Evolutionary conservation across 495 filamentous ascomycete genomes (phyloP), one percentile per base, ranked within the genome.

Genomic region (Cercophora newfieldiana): DNA sequence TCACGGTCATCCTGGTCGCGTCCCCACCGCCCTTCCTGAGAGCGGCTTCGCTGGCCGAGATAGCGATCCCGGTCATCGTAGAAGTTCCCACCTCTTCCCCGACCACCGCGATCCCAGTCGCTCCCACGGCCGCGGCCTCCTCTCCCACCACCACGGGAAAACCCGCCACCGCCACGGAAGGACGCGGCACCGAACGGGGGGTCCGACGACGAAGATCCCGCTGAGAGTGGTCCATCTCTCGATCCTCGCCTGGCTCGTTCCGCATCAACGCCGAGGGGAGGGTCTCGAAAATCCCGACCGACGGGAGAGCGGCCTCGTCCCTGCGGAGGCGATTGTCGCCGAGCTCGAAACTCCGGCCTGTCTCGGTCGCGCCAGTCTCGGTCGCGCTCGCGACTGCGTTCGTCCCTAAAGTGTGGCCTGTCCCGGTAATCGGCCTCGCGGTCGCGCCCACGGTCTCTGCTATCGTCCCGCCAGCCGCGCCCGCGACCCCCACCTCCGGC

Each of bases 41-140:
- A 93, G 30, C 89, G 84, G 71, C 90, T 90, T 55, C 90, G 83
- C 44, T 81, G 79, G 1, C 22, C 37, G 29, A 25, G 85, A 51
- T 81, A 80, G 59, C 80, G 77, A 51, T 82, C 76, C 21, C 68
- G 64, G 64, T 91, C 89, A 7, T 86, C 79, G 69, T 84, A 88
- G 0, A 80, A 80, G 19, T 57, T 57, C 5, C 21, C 61, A 7
- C 60, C 70, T 29, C 74, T 65, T 3, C 85, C 84, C 63, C 90
- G 82, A 7, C 82, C 82, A 47, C 87, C 85, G 66, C 83, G 81
- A 53, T 89, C 88, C 85, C 86, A 90, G 56, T 90, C 89, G 3
- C 85, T 87, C 16, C 89, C 81, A 85, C 86, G 90, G 56, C 90
- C 89, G 3, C 85, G 87, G 19, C 89, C 81, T 16, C 91, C 90